Evolutionary conservation across 2,329 filamentous ascomycete genomes (phyloP), one percentile per base, ranked within the genome.

Genomic region (Arthrocladium fulminans): DNA sequence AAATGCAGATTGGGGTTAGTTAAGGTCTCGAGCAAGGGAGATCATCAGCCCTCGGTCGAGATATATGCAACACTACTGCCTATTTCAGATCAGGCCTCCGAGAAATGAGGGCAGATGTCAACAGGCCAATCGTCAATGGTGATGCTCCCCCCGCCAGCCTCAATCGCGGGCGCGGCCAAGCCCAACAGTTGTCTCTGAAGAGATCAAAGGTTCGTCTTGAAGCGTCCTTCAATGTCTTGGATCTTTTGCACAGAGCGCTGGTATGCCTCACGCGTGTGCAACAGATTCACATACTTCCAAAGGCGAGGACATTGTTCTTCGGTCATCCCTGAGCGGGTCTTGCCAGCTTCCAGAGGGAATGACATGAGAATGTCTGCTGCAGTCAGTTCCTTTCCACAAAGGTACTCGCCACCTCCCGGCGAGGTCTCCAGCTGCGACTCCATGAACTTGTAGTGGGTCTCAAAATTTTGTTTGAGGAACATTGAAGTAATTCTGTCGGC

Each of bases 331-430:
- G 64, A 60, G 3, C 56, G 53, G n/a, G 51, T 59, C 15, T 56
- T 54, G 8, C 64, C 65, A 27, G 67, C 67, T 43, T 68, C 65
- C 1, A 73, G 48, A 0, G 70, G 68, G 51, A 72, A 73, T 47
- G 68, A 69, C 59, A 73, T 63, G 57, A 73, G 57, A 22, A 74
- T 71, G 51, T 74, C 71, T 1, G 69, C 69, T 1, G 66, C 69
- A 0, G 66, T 69, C 46, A 73, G 51, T 9, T 67, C 58, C 24
- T 61, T 60, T 5, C 71, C 71, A 49, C 71, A 73, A 4, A 73
- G 57, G 49, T 60, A 73, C 1, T 59, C 54, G 1, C 64, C 65
- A 0, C 58, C 62, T 22, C 60, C 59, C 0, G 71, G 70, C 0
- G 68, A 64, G 9, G 68, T 65, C 42, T 64, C 62, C 37, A 73